These are phyloP conservation scores for Colletotrichum eleusines DNA, from an alignment of 2,329 filamentous ascomycete species.

Conservation along the genomic window DNA sequence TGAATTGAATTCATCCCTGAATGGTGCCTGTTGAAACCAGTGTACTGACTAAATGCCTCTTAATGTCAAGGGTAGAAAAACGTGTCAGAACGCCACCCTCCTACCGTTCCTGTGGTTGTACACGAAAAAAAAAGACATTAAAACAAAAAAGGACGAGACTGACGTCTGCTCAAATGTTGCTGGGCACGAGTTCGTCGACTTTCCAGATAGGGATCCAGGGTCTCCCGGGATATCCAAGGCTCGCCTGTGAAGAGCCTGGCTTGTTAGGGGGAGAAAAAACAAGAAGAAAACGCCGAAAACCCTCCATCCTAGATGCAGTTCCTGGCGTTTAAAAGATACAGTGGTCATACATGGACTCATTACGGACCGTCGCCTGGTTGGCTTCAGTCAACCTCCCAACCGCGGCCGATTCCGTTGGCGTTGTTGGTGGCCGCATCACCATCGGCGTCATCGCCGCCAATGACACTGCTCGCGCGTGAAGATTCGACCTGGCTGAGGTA, in stretches of 20 bases:
- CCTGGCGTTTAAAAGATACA: slow-evolving; percentile 30
- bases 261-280: slow-evolving; percentile 19
- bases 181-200: slow-evolving; percentile 4
- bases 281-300: slow-evolving; percentile 27
- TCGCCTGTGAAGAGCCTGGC: slow-evolving; percentile 9
- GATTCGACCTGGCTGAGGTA: slow-evolving; percentile 53
- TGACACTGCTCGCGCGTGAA: slow-evolving; percentile 43
- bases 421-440: slow-evolving; percentile 41
- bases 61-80: slow-evolving; percentile 16
- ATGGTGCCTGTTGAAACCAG: slow-evolving; percentile 2
- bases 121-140: slow-evolving; percentile 3
- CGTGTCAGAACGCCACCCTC: neutral
- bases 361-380: slow-evolving; percentile 14
- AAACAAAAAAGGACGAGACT: neutral
- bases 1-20: slow-evolving; percentile 6
- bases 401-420: slow-evolving; percentile 33
- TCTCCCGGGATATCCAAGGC: slow-evolving; percentile 21
- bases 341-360: slow-evolving; percentile 39
- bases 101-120: slow-evolving; percentile 20
- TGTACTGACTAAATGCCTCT: slow-evolving; percentile 25
- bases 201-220: neutral
- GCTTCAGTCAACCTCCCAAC: slow-evolving; percentile 42
- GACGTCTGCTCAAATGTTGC: neutral
- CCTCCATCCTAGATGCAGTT: slow-evolving; percentile 34
- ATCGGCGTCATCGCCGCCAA: slow-evolving; percentile 33